Base-by-base conservation (phyloP, 345 rosid genomes). In the Cochlearia excelsa region DNA sequence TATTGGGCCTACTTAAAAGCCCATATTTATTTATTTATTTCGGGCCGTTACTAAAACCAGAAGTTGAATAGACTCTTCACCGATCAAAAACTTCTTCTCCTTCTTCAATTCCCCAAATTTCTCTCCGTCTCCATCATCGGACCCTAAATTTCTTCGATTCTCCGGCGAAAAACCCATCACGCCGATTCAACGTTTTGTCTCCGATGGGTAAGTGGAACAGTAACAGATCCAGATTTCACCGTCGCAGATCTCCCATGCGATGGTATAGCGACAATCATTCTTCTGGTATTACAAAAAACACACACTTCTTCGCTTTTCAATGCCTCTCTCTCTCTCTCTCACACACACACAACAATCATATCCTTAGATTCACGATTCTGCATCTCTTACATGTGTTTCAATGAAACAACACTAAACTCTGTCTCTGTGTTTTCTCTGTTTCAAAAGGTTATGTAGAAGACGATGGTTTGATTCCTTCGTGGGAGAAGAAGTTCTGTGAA, bases 401-500 rank as follows among this genome's bases (percentile, higher is more conserved):
- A 34, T 3, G 6, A 23, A 9, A 7, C 26, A 30, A 34, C n/a
- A 53, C 9, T 8, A 26, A 35, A 1, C 7, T 37, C 7, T 26
- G 26, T 27, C 26, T 27, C 2, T 54, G 5, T 58, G 40, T 37
- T 44, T 6, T 38, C 2, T 16, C 23, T 16, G 23, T 31, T 56
- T 34, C 44, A 7, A 3, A 51, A 79, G 82, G 59, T 6, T 75
- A 68, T 61, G 54, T 66, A 51, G 51, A 53, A 30, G 76, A 81
- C 7, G 85, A 81, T 70, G 79, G 80, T 16, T 16, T 16, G 30
- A 74, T 86, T 58, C 94, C 89, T 4, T 11, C 35, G 10, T 86
- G 94, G 94, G 94, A 88, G 66, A 88, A 86, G 84, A 76, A 61
- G 65, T 88, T 85, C 68, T 88, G 96, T 60, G 68, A 71, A 28